Evolutionary conservation across 2,329 filamentous ascomycete genomes (phyloP).

Genomic region (Blastomyces silverae): DNA sequence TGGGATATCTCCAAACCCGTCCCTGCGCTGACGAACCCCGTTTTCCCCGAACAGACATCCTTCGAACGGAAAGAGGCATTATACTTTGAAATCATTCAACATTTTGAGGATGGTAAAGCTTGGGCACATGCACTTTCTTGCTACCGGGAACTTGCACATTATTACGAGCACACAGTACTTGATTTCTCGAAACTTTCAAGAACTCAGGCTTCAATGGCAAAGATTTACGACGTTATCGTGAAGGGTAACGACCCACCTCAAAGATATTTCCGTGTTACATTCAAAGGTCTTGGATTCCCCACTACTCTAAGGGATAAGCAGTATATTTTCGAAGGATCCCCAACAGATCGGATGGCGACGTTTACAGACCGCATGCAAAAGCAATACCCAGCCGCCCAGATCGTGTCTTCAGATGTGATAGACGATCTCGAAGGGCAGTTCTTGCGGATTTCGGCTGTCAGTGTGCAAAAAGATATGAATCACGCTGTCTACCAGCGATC

Average conservation of each 20-base stretch:
- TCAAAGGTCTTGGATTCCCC: constrained; percentile 84
- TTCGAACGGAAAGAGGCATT: constrained; percentile 90
- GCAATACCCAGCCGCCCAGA: constrained; percentile 77
- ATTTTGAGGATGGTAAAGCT: constrained; percentile 88
- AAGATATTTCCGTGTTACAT: constrained; percentile 86
- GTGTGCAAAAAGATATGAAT: constrained; percentile 69
- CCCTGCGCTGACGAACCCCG: constrained; percentile 61
- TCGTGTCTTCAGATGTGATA: constrained; percentile 61
- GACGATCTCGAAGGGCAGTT: constrained; percentile 89
- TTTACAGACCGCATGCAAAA: constrained; percentile 92
- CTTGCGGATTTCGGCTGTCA: constrained; percentile 72
- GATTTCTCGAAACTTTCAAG: constrained; percentile 89
- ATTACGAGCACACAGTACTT: constrained; percentile 84
- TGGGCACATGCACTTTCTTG: constrained; percentile 83
- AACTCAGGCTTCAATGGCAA: constrained; percentile 82
- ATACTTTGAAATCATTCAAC: constrained; percentile 90
- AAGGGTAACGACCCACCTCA: constrained; percentile 72
- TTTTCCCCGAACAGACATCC: constrained; percentile 73
- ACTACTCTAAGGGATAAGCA: constrained; percentile 75
- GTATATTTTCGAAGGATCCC: constrained; percentile 80
- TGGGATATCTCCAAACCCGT: constrained; percentile 71
- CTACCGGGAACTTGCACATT: constrained; percentile 83
- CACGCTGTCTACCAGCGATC: constrained; percentile 83
- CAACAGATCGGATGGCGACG: constrained; percentile 66
- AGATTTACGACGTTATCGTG: constrained; percentile 80